phyloP scores from a whole-genome alignment of 108 stramenopile species.

The Fistulifera solaris region DNA sequence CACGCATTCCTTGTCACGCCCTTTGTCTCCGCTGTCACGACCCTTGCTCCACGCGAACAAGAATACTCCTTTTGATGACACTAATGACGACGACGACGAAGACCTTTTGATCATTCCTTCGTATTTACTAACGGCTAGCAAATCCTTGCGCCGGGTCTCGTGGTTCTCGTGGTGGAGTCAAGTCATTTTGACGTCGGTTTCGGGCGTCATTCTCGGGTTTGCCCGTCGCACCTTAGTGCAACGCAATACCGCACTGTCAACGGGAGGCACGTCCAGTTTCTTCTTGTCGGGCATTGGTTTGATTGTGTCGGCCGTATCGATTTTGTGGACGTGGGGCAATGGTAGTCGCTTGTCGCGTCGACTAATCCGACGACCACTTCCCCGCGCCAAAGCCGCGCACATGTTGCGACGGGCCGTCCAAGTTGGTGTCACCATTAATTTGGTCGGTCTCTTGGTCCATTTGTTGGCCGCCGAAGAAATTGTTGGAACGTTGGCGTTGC shows the following conservation, averaged over 20 bases:
- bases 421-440: slow-evolving; percentile 63
- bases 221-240: slow-evolving; percentile 29
- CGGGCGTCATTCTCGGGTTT: slow-evolving; percentile 68
- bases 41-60: slow-evolving; percentile 1
- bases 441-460: slow-evolving; percentile 75
- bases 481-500: slow-evolving; percentile 82
- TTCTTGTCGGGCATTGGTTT: slow-evolving; percentile 55
- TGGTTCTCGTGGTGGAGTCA: slow-evolving; percentile 89
- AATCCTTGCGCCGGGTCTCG: slow-evolving; percentile 30
- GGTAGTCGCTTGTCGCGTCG: slow-evolving; percentile 55
- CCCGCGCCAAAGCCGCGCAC: slow-evolving; percentile 50
- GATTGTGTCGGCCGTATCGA: slow-evolving; percentile 30
- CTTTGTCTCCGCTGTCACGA: neutral
- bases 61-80: slow-evolving; percentile 8
- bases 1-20: too few relatives aligned
- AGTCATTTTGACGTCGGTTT: slow-evolving; percentile 65
- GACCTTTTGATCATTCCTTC: neutral
- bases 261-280: slow-evolving; percentile 32
- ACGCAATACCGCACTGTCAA: slow-evolving; percentile 3
- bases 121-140: slow-evolving; percentile 20
- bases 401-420: slow-evolving; percentile 62
- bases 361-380: slow-evolving; percentile 30
- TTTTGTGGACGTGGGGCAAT: slow-evolving; percentile 84
- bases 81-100: slow-evolving; percentile 20
- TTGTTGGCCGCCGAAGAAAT: slow-evolving; percentile 83